Conservation (phyloP, 163 green algal genomes). For the Scenedesmus sp. region DNA sequence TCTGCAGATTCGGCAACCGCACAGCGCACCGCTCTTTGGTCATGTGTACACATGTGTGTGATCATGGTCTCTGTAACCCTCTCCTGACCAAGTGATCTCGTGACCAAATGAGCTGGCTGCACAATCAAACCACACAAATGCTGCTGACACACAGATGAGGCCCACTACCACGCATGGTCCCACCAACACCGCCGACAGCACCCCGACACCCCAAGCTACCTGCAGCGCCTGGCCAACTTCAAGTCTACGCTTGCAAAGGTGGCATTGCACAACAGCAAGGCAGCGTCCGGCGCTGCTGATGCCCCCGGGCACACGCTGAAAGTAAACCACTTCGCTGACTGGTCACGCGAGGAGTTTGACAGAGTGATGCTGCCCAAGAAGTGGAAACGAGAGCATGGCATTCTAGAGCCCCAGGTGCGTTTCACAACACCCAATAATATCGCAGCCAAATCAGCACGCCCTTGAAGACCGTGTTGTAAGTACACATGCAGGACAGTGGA, state of each 20-base stretch:
- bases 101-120: no score
- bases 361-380: constrained; percentile 50
- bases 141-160: constrained; percentile 42
- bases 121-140: no score
- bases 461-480: no score
- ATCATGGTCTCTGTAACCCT: no score
- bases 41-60: no score
- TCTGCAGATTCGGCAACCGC: no score
- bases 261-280: constrained; percentile 27
- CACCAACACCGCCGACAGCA: neutral
- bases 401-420: neutral
- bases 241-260: neutral
- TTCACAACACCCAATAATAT: neutral
- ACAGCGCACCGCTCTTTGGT: no score
- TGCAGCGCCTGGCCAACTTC: constrained; percentile 5
- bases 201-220: neutral
- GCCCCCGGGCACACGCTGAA: constrained; percentile 30
- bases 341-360: constrained; percentile 46
- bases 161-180: constrained; percentile 19
- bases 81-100: no score
- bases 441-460: no score
- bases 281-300: constrained; percentile 1
- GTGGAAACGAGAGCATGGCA: constrained; percentile 37
- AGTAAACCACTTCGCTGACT: constrained; percentile 49
- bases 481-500: no score